Conservation (phyloP, 164 flowering plant genomes). For the Echeveria elegans region DNA sequence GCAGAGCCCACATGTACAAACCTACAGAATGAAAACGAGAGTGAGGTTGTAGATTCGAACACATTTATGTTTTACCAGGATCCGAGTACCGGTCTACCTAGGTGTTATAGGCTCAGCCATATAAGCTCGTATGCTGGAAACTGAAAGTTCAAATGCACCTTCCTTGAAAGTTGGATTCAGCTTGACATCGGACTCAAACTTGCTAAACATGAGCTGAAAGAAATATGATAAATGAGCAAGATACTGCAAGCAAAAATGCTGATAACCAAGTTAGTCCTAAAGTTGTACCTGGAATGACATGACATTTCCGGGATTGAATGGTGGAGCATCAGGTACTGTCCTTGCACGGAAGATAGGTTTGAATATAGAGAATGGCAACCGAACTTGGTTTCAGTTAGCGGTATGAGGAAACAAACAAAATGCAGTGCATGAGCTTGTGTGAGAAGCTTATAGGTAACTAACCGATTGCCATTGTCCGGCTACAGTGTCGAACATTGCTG, state of each 20-base stretch:
- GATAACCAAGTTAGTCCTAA: not conserved
- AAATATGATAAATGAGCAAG: not conserved
- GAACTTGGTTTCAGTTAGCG: not conserved
- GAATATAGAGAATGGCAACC: not conserved
- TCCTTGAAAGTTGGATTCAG: conserved; percentile 83
- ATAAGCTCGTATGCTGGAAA: conserved; percentile 65
- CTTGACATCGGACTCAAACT: conserved; percentile 75
- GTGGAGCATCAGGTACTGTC: conserved; percentile 11
- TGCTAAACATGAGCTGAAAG: not conserved
- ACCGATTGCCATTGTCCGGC: conserved; percentile 87
- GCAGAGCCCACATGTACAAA: conserved; percentile 95
- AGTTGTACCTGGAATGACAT: conserved; percentile 49
- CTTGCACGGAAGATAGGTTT: not conserved
- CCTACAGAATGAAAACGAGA: conserved; percentile 27
- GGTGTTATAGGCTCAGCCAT: conserved; percentile 75
- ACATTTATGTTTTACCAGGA: not conserved
- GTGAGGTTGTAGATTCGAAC: not conserved
- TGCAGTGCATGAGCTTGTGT: not conserved
- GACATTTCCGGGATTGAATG: conserved; percentile 64
- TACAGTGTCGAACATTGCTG: conserved; percentile 70
- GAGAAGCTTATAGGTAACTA: conserved; percentile 16
- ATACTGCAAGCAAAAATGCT: not conserved
- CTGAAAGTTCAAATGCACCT: conserved; percentile 85
- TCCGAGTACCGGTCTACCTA: conserved; percentile 33
- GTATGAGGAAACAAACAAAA: not conserved